Conservation (phyloP, 1,284 basidiomycete genomes). For the Coniophora puteana region DNA sequence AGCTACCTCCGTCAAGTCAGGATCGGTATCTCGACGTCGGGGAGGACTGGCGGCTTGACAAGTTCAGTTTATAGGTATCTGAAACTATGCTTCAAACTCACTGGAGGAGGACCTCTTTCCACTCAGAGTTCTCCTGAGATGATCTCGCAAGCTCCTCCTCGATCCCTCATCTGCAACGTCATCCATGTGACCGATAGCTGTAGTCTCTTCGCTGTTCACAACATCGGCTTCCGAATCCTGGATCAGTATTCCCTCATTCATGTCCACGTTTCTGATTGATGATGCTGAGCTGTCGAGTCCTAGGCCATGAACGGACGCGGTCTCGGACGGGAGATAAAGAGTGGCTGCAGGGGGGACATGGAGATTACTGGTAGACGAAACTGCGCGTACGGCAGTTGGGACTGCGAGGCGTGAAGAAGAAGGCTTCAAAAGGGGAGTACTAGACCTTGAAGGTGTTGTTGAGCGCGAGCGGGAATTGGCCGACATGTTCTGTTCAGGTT, state of each 20-base stretch:
- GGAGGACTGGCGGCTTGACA: conserved; percentile 12
- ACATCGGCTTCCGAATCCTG: conserved; percentile 59
- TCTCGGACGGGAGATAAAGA: conserved; percentile 22
- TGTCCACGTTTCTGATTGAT: conserved; percentile 59
- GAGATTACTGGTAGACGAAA: conserved; percentile 41
- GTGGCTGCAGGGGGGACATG: conserved; percentile 29
- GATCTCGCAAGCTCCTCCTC: conserved; percentile 63
- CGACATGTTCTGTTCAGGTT: too few relatives aligned
- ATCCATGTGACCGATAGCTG: conserved; percentile 38
- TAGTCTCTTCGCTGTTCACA: conserved; percentile 46
- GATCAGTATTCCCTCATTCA: conserved; percentile 61
- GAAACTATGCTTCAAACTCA: conserved; percentile 12
- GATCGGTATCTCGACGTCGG: conserved; percentile 11
- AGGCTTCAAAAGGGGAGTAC: conserved; percentile 30
- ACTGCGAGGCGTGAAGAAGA: conserved; percentile 42
- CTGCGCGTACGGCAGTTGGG: conserved; percentile 37
- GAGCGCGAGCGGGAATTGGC: conserved; percentile 18
- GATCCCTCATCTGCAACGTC: conserved; percentile 48
- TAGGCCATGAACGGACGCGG: conserved; percentile 30
- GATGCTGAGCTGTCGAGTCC: conserved; percentile 61
- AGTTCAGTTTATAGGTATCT: conserved; percentile 15
- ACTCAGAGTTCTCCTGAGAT: conserved; percentile 62
- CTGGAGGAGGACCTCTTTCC: conserved; percentile 37
- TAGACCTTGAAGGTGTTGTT: conserved; percentile 32
- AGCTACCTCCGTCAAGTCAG: conserved; percentile 10